phyloP scores from a whole-genome alignment of 164 flowering plant species.

The Paratinospora sagittata region DNA sequence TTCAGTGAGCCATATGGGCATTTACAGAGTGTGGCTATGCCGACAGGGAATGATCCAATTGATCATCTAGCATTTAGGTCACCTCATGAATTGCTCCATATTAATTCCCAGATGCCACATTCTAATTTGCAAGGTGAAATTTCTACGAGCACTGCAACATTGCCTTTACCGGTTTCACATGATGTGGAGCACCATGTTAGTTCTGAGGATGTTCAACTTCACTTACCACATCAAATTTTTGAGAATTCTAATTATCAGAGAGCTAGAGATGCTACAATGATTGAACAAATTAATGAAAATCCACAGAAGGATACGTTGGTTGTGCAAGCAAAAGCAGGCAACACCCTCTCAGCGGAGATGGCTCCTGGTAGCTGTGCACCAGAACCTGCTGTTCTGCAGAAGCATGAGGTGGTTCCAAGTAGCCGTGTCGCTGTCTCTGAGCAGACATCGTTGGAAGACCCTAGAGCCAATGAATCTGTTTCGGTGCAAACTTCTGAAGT shows the following conservation, averaged over 20 bases:
- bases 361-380: slow-evolving; percentile 14
- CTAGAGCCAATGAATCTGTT: slow-evolving; percentile 12
- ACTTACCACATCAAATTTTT: slow-evolving; percentile 61
- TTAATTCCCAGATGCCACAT: slow-evolving; percentile 35
- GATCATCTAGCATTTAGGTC: slow-evolving; percentile 40
- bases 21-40: slow-evolving; percentile 32
- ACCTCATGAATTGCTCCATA: slow-evolving; percentile 40
- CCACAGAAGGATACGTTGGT: slow-evolving; percentile 10
- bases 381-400: slow-evolving; percentile 23
- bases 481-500: slow-evolving; percentile 12
- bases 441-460: slow-evolving; percentile 12
- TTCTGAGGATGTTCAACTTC: slow-evolving; percentile 33
- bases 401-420: slow-evolving; percentile 16
- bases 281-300: slow-evolving; percentile 6
- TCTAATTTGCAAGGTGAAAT: slow-evolving; percentile 31
- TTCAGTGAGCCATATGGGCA: slow-evolving; percentile 51
- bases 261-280: slow-evolving; percentile 7
- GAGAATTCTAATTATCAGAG: slow-evolving; percentile 25
- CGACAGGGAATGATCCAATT: slow-evolving; percentile 39
- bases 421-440: slow-evolving; percentile 13
- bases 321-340: slow-evolving; percentile 20
- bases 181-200: slow-evolving; percentile 26
- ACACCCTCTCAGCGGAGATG: slow-evolving; percentile 15
- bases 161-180: slow-evolving; percentile 33
- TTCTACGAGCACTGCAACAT: slow-evolving; percentile 12